phyloP scores from a whole-genome alignment of 176 grass and related monocot genomes.

The Oryza punctata region DNA sequence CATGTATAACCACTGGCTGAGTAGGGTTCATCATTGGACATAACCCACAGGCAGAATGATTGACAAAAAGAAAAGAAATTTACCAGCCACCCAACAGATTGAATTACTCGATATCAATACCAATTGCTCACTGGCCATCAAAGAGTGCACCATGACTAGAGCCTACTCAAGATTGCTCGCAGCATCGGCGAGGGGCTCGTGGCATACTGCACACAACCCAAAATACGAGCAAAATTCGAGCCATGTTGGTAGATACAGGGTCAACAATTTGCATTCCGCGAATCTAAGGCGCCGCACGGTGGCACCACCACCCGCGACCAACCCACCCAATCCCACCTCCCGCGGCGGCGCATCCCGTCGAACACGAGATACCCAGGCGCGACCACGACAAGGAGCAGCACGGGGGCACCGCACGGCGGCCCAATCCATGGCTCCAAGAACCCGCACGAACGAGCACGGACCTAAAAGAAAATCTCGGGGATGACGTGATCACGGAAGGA shows the following conservation, averaged over 20 bases:
- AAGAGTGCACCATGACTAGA: not conserved
- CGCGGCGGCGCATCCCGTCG: not conserved
- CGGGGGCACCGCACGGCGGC: too few species aligned
- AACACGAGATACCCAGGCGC: not conserved
- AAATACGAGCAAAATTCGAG: not conserved
- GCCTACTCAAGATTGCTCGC: not conserved
- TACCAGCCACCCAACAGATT: not conserved
- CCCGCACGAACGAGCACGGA: not conserved
- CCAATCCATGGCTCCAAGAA: slow-evolving; percentile 11
- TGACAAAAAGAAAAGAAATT: slow-evolving; percentile 12
- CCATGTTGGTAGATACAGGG: not conserved
- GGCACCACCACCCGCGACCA: slow-evolving; percentile 10
- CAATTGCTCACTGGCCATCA: slow-evolving; percentile 7
- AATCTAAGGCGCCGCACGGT: not conserved
- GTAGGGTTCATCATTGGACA: slow-evolving; percentile 9
- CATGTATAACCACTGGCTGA: not conserved
- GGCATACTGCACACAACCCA: not conserved
- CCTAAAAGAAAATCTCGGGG: not conserved
- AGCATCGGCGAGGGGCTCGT: not conserved
- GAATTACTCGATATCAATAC: slow-evolving; percentile 18
- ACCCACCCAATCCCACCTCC: slow-evolving; percentile 25
- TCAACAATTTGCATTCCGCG: slow-evolving; percentile 17
- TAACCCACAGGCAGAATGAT: slow-evolving; percentile 16
- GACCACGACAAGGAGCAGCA: not conserved
- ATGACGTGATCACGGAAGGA: slow-evolving; percentile 29